Conservation (phyloP, 1,139 yeast genomes). For the Arxiozyma slooffiae region DNA sequence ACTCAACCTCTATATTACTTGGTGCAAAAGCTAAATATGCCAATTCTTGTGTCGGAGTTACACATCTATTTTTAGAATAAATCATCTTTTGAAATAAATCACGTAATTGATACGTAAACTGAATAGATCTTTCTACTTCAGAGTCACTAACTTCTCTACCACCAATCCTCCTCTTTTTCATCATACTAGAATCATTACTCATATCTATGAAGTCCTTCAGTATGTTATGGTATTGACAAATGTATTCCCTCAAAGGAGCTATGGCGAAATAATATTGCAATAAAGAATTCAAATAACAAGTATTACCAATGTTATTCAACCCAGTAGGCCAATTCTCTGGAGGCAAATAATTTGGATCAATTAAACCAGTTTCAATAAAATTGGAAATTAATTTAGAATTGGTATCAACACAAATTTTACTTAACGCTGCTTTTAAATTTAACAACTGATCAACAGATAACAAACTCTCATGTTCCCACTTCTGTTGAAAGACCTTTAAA, state of each 20-base stretch:
- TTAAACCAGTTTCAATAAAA: constrained; percentile 47
- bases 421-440: constrained; percentile 42
- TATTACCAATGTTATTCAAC: constrained; percentile 84
- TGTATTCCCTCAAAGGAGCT: constrained; percentile 63
- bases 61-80: constrained; percentile 50
- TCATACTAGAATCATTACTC: constrained; percentile 23
- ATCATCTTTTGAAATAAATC: constrained; percentile 64
- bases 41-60: constrained; percentile 72
- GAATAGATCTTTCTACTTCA: constrained; percentile 73
- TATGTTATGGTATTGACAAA: constrained; percentile 40
- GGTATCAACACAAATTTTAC: constrained; percentile 39
- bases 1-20: constrained; percentile 55
- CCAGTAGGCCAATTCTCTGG: constrained; percentile 79
- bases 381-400: constrained; percentile 45
- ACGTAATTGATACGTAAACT: constrained; percentile 65
- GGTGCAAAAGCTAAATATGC: constrained; percentile 86
- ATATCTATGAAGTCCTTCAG: constrained; percentile 20
- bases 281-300: constrained; percentile 85
- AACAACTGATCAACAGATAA: constrained; percentile 35
- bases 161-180: constrained; percentile 72
- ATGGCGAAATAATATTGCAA: constrained; percentile 84
- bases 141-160: constrained; percentile 65
- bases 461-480: constrained; percentile 31
- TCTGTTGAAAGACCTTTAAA: constrained; percentile 45
- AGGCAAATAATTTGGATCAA: constrained; percentile 53